These are phyloP conservation scores for Vicia sativa DNA, from an alignment of 306 rosid genomes.

Conservation along the genomic window DNA sequence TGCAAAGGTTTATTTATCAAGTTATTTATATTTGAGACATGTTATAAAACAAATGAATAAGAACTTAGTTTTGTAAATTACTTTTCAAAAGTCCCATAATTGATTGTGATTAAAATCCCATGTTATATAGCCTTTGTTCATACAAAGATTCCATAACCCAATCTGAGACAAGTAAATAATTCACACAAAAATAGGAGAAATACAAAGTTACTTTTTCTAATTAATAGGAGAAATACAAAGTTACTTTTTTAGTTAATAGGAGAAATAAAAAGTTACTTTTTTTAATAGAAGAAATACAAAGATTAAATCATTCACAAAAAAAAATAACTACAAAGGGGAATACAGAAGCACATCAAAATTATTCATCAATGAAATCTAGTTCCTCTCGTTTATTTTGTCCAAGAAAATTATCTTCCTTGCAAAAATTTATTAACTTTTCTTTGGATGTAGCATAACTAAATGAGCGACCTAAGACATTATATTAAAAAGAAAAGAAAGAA, in stretches of 20 bases:
- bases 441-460: conserved; percentile 21
- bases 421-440: conserved; percentile 22
- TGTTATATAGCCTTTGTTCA: no score
- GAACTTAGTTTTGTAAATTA: no score
- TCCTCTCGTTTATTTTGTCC: conserved; percentile 3
- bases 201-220: not conserved
- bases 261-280: not conserved
- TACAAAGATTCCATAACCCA: no score
- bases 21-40: no score
- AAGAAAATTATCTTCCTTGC: conserved; percentile 20
- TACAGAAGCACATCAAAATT: not conserved
- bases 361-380: conserved; percentile 5
- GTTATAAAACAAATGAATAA: no score
- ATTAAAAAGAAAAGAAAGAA: not conserved
- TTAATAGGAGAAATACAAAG: not conserved
- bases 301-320: not conserved
- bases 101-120: no score
- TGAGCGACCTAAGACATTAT: not conserved
- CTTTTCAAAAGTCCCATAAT: no score
- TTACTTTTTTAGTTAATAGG: not conserved
- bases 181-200: no score
- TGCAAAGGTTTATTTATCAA: no score
- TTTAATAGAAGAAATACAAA: not conserved
- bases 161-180: no score
- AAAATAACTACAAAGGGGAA: not conserved